Evolutionary conservation across 768 basidiomycete genomes (phyloP).

Genomic region (Boletus tylopilopsis): DNA sequence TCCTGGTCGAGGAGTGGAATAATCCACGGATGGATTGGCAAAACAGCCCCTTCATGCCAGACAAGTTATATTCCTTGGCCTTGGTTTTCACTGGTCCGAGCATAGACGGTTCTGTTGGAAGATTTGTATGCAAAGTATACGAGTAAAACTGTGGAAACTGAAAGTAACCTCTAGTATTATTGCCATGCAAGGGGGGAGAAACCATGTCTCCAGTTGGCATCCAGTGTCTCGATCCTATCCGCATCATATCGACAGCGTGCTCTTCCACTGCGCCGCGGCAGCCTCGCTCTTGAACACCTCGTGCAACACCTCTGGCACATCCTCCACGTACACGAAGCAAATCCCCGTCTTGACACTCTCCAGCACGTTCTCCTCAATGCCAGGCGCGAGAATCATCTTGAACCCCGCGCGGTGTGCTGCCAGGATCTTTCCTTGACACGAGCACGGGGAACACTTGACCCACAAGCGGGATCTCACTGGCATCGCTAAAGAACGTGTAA

Average conservation of each 20-base stretch:
- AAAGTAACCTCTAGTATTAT: too few species aligned
- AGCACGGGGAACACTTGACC: conserved; percentile 97
- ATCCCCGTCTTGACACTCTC: conserved; percentile 95
- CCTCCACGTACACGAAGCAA: conserved; percentile 92
- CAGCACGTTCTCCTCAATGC: conserved; percentile 97
- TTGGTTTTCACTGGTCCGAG: too few species aligned
- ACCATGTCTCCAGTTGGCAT: too few species aligned
- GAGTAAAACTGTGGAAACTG: too few species aligned
- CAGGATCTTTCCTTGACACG: conserved; percentile 92
- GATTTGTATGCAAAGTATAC: too few species aligned
- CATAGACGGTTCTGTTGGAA: too few species aligned
- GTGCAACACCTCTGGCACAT: conserved; percentile 82
- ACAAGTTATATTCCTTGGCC: too few species aligned
- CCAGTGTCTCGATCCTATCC: too few species aligned
- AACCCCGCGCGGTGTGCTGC: conserved; percentile 97
- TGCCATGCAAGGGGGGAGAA: too few species aligned
- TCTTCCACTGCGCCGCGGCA: conserved; percentile 63
- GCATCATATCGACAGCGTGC: conserved; percentile 40
- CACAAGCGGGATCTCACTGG: conserved; percentile 97
- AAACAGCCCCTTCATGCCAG: too few species aligned
- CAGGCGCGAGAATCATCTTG: conserved; percentile 86
- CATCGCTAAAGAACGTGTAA: conserved; percentile 66
- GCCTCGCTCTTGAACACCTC: conserved; percentile 76
- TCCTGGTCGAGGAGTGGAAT: too few species aligned
- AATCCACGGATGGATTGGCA: too few species aligned